Conservation (phyloP, 2,329 filamentous ascomycete species). For the Kalaharituber pfeilii region DNA sequence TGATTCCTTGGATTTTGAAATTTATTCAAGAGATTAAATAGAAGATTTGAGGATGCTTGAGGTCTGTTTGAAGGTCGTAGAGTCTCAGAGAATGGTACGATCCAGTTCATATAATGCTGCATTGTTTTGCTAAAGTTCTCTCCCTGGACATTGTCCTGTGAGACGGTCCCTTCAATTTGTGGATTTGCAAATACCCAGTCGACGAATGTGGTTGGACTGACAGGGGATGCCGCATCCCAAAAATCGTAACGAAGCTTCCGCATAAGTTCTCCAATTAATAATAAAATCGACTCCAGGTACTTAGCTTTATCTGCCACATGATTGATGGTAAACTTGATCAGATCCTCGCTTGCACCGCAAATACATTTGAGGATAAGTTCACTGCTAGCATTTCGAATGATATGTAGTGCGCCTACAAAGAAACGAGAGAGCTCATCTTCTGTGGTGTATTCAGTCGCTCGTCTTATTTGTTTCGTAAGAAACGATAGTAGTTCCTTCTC, state of each 20-base stretch:
- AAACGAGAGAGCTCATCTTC: constrained; percentile 15
- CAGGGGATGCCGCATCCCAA: constrained; percentile 20
- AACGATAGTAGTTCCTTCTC: constrained; percentile 18
- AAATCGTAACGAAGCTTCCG: constrained; percentile 20
- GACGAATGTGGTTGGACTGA: constrained; percentile 15
- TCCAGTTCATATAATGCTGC: constrained; percentile 20
- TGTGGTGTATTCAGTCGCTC: constrained; percentile 11
- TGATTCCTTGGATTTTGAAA: constrained; percentile 30
- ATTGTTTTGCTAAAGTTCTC: constrained; percentile 15
- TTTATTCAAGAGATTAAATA: constrained; percentile 17
- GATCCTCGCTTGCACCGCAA: constrained; percentile 21
- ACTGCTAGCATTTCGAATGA: constrained; percentile 17
- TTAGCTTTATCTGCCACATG: constrained; percentile 18
- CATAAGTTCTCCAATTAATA: constrained; percentile 19
- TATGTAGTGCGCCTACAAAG: constrained; percentile 17
- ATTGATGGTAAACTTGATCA: constrained; percentile 19
- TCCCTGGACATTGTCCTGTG: constrained; percentile 16
- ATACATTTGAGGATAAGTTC: constrained; percentile 21
- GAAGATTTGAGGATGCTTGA: neutral
- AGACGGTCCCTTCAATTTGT: constrained; percentile 13
- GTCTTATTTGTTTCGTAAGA: constrained; percentile 15
- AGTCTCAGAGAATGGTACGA: constrained; percentile 19
- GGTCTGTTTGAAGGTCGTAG: constrained; percentile 20
- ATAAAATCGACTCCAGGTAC: constrained; percentile 18
- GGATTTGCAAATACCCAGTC: constrained; percentile 21